These are phyloP conservation scores for Blastobotrys parvus DNA, from an alignment of 805 yeast species.

Conservation along the genomic window DNA sequence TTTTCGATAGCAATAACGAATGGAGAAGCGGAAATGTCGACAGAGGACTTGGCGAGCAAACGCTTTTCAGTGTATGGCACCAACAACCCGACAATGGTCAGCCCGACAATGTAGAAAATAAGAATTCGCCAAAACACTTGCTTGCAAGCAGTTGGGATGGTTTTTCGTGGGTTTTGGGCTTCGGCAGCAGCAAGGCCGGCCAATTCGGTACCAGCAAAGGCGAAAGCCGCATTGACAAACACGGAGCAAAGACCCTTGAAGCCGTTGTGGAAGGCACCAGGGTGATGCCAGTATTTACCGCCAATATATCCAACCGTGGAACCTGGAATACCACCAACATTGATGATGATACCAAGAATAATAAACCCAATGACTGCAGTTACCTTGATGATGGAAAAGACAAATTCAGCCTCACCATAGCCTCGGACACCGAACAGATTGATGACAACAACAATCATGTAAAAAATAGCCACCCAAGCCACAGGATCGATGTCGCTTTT, in stretches of 20 bases:
- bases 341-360: conserved; percentile 43
- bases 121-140: conserved; percentile 79
- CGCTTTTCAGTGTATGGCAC: conserved; percentile 57
- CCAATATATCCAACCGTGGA: conserved; percentile 43
- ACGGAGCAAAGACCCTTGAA: conserved; percentile 67
- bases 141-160: conserved; percentile 66
- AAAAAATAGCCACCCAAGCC: conserved; percentile 47
- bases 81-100: conserved; percentile 52
- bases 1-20: conserved; percentile 63
- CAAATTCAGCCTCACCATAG: conserved; percentile 59
- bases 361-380: conserved; percentile 50
- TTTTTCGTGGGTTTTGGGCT: conserved; percentile 54
- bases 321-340: conserved; percentile 49
- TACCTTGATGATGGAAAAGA: conserved; percentile 48
- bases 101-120: conserved; percentile 56
- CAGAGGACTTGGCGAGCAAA: conserved; percentile 41
- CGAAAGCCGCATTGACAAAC: conserved; percentile 71
- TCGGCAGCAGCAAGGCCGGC: conserved; percentile 75
- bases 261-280: conserved; percentile 55
- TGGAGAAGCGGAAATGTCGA: conserved; percentile 62
- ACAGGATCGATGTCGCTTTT: conserved; percentile 35
- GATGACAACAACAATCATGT: conserved; percentile 36
- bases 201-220: conserved; percentile 69
- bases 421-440: conserved; percentile 50
- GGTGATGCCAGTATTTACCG: conserved; percentile 49